Evolutionary conservation across 495 filamentous ascomycete genomes (phyloP), one percentile per base, ranked within the genome.

Genomic region (Geopyxis carbonaria): DNA sequence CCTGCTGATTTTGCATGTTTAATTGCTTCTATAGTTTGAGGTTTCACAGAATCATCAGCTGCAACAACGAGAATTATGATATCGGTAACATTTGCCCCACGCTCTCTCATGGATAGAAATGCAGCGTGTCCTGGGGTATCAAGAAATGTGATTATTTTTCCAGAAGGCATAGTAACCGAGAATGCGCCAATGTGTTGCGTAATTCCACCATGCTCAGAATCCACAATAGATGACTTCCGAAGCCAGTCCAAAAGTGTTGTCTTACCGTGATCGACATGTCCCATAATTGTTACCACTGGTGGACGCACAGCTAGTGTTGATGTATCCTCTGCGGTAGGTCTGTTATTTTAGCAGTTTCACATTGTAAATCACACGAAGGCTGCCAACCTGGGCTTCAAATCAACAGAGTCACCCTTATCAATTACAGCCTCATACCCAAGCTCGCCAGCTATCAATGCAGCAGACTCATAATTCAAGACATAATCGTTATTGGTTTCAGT

Each of bases 101-200:
- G 77, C 50, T 92, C 82, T 2, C 91, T 78, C 91, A 99, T 99
- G 32, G 75, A 75, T 40, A 94, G 60, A 55, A 99, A 99, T 2
- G 91, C 91, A 22, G 87, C 80, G 58, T 99, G 91, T 3, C 91
- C 91, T 0, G 91, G 91, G 0, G 91, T 99, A 49, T 99, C 91
- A 38, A 99, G 69, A 66, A 99, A 99, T 5, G 91, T 95, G 47
- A 95, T 89, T 2, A 67, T 69, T 58, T 85, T 86, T 18, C 85
- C 85, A 4, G 72, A 72, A 13, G 81, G 77, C 66, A 99, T 72
- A 13, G 69, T 68, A 2, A 95, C 87, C 2, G 80, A 86, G 63
- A 99, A 99, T n/a, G 91, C 91, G 53, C 91, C 91, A 48, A 99
- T 99, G 55, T 95, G 91, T 58, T 99, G 91, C 0, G 91, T 99